Evolutionary conservation across 225 moss, liverwort and hornwort species (phyloP).

Genomic region (Rhytidiadelphus loreus): DNA sequence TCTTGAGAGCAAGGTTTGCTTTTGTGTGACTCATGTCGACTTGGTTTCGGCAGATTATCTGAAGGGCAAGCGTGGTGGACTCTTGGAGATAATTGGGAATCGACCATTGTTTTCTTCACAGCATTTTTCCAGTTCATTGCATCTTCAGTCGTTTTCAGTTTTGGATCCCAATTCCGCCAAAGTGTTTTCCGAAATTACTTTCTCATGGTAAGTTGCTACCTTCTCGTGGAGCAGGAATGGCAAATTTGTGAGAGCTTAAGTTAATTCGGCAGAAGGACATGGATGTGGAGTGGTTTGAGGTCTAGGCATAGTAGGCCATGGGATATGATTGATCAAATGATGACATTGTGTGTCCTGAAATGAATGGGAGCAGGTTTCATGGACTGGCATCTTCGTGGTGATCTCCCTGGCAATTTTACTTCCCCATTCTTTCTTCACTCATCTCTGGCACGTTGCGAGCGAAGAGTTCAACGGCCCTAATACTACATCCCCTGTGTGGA

Average conservation of each 20-base stretch:
- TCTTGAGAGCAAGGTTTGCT: not conserved
- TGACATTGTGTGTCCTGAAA: not conserved
- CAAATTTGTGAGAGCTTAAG: not conserved
- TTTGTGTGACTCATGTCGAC: not conserved
- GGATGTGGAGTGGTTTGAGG: not conserved
- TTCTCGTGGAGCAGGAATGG: not conserved
- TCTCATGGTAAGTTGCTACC: slow-evolving; percentile 13
- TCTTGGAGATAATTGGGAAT: slow-evolving; percentile 67
- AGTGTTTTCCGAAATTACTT: slow-evolving; percentile 23
- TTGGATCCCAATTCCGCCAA: slow-evolving; percentile 41
- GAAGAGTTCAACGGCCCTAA: slow-evolving; percentile 38
- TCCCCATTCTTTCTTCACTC: slow-evolving; percentile 39
- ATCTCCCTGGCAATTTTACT: slow-evolving; percentile 30
- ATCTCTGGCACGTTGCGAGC: slow-evolving; percentile 49
- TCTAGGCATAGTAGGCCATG: not conserved
- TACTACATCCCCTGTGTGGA: slow-evolving; percentile 29
- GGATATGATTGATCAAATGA: not conserved
- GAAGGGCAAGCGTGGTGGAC: slow-evolving; percentile 34
- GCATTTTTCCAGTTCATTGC: slow-evolving; percentile 48
- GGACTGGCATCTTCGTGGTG: slow-evolving; percentile 8
- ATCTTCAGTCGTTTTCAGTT: slow-evolving; percentile 33
- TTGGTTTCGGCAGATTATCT: slow-evolving; percentile 27
- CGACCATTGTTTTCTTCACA: slow-evolving; percentile 39
- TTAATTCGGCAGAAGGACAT: not conserved
- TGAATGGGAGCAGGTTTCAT: slow-evolving; percentile 24